phyloP scores from a whole-genome alignment of 2,329 filamentous ascomycete genomes.

The Pseudogymnoascus sp. region DNA sequence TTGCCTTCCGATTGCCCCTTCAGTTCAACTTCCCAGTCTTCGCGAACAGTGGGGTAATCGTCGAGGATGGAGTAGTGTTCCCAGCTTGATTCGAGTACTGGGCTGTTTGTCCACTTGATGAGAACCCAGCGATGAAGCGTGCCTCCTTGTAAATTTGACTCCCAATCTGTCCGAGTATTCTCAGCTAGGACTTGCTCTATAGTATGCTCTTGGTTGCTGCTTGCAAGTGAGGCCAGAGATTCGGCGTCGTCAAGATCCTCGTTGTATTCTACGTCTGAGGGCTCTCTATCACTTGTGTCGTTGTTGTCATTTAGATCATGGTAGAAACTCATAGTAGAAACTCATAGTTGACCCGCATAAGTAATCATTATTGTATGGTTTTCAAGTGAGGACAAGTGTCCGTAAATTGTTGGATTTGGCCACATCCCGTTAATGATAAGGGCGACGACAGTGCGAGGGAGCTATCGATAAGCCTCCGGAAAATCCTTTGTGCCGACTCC shows the following conservation, averaged over 20 bases:
- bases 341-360: slow-evolving; percentile 5
- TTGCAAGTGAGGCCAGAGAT: slow-evolving; percentile 27
- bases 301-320: slow-evolving; percentile 7
- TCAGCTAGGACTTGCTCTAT: slow-evolving; percentile 27
- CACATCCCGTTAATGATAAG: slow-evolving; percentile 5
- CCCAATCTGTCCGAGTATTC: slow-evolving; percentile 11
- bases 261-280: slow-evolving; percentile 6
- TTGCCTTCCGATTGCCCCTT: slow-evolving; percentile 25
- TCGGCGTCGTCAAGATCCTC: slow-evolving; percentile 18
- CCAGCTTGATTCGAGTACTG: slow-evolving; percentile 27
- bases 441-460: background rate
- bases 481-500: slow-evolving; percentile 1
- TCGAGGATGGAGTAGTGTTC: slow-evolving; percentile 21
- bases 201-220: slow-evolving; percentile 26
- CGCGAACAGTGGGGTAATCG: slow-evolving; percentile 21
- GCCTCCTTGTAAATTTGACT: slow-evolving; percentile 13
- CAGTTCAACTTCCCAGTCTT: slow-evolving; percentile 24
- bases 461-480: slow-evolving; percentile 5
- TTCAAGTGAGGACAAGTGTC: slow-evolving; percentile 3
- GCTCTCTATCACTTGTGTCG: slow-evolving; percentile 7
- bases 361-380: slow-evolving; percentile 7
- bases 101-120: slow-evolving; percentile 30
- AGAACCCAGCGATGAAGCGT: slow-evolving; percentile 25
- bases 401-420: slow-evolving; percentile 1
- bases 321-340: slow-evolving; percentile 5